A percentile compares a stretch with the other conserved stretches of the same genome.
These are phyloP conservation scores for Trichophyton simii DNA, from an alignment of 2,329 filamentous ascomycete species.

Conservation along the genomic window DNA sequence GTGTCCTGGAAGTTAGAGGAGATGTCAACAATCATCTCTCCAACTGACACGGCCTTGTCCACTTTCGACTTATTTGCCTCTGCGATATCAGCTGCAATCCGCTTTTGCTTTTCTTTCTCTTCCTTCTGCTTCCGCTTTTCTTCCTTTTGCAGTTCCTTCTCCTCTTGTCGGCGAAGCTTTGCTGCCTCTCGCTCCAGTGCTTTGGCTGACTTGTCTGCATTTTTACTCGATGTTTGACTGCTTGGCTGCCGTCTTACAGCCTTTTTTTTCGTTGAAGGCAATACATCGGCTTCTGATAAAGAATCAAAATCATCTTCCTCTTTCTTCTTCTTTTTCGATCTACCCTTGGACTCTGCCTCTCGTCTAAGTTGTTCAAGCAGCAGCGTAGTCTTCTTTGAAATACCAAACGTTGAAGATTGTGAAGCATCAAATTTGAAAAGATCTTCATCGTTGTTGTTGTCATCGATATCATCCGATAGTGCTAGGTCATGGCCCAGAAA, in stretches of 20 bases:
- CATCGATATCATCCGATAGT: neutral
- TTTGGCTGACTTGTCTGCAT: slow-evolving; percentile 31
- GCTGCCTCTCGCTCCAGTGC: slow-evolving; percentile 42
- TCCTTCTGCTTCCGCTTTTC: slow-evolving; percentile 36
- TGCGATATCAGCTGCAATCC: slow-evolving; percentile 51
- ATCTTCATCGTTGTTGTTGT: slow-evolving; percentile 12
- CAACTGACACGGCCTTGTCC: slow-evolving; percentile 59
- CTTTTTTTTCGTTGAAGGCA: neutral
- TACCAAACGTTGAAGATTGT: slow-evolving; percentile 14
- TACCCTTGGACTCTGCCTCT: slow-evolving; percentile 6
- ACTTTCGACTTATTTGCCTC: slow-evolving; percentile 61
- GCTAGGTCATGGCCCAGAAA: neutral
- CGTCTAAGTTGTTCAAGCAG: slow-evolving; percentile 26
- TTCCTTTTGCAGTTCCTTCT: slow-evolving; percentile 47
- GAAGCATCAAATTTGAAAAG: slow-evolving; percentile 16
- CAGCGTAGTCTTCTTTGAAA: slow-evolving; percentile 31
- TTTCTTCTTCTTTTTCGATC: slow-evolving; percentile 10
- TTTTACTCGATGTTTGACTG: slow-evolving; percentile 26
- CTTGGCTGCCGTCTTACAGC: neutral
- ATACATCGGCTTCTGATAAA: neutral
- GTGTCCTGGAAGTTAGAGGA: slow-evolving; percentile 43
- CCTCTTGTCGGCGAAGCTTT: slow-evolving; percentile 39
- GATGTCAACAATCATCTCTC: slow-evolving; percentile 67
- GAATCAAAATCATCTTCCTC: slow-evolving; percentile 9
- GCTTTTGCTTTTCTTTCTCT: slow-evolving; percentile 50